Percentiles rank a stretch among this genome's conserved stretches.
Conservation (phyloP, 257 asterid species). For the Ilex asprella region DNA sequence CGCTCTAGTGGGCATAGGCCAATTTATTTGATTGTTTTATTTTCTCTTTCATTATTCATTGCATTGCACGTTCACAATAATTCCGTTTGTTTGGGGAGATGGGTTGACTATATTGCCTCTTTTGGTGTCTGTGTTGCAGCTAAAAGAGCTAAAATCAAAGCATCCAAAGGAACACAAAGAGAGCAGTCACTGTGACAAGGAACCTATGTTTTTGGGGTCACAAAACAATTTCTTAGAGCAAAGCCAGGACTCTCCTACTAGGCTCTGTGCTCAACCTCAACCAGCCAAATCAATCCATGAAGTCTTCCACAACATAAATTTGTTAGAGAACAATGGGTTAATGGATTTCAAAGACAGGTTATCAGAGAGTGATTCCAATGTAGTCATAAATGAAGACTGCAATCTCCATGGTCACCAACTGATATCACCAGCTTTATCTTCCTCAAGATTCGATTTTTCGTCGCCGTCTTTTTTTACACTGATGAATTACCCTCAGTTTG, state of each 20-base stretch:
- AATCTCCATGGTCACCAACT: constrained; percentile 13
- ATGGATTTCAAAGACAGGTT: constrained; percentile 28
- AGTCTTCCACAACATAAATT: constrained; percentile 1
- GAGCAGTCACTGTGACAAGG: constrained; percentile 7
- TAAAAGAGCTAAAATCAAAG: constrained; percentile 31
- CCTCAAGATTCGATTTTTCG: constrained; percentile 8
- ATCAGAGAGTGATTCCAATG: constrained; percentile 40
- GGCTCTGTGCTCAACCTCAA: not conserved
- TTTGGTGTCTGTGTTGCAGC: constrained; percentile 13
- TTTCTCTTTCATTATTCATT: not conserved
- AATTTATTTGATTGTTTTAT: not conserved
- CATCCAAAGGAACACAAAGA: constrained; percentile 20
- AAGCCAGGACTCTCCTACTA: not conserved
- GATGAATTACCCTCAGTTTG: constrained; percentile 15
- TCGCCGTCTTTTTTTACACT: constrained; percentile 14
- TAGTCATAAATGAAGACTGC: constrained; percentile 25
- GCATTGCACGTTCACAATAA: not conserved
- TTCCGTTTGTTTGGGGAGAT: not conserved
- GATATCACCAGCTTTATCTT: no score
- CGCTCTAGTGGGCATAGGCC: not conserved
- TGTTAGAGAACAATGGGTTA: constrained; percentile 3
- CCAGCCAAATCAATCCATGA: constrained; percentile 5
- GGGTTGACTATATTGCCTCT: not conserved
- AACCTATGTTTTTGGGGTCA: not conserved
- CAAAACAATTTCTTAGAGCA: no score